These are phyloP conservation scores for Hyaloscypha bicolor DNA, from an alignment of 495 filamentous ascomycete species.

Conservation along the genomic window DNA sequence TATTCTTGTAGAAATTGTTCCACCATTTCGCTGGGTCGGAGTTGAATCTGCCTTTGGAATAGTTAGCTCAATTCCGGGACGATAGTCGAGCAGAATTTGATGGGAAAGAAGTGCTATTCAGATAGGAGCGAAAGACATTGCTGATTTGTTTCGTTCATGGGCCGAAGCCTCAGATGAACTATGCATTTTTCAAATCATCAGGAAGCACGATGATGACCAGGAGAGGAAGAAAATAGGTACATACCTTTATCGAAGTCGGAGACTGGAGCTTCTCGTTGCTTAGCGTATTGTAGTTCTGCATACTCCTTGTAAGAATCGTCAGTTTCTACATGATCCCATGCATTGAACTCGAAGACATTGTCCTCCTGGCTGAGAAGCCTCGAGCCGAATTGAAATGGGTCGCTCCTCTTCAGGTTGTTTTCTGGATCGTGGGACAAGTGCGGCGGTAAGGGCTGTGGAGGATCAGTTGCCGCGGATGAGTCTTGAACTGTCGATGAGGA, in stretches of 20 bases:
- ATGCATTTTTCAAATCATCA: conserved; percentile 64
- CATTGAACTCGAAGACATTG: conserved; percentile 93
- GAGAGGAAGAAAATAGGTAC: conserved; percentile 27
- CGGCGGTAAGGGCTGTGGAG: conserved; percentile 37
- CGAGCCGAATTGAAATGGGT: conserved; percentile 95
- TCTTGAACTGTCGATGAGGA: conserved; percentile 24
- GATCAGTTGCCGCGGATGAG: conserved; percentile 20
- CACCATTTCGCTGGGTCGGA: conserved; percentile 89
- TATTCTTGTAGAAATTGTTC: conserved; percentile 96
- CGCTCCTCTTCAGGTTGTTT: conserved; percentile 74
- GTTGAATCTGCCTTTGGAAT: conserved; percentile 67
- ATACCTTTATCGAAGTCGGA: conserved; percentile 81
- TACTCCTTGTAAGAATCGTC: conserved; percentile 82
- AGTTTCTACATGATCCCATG: conserved; percentile 95
- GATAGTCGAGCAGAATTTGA: not conserved
- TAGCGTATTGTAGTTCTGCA: conserved; percentile 75
- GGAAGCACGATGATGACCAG: conserved; percentile 16
- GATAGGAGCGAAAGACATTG: conserved; percentile 68
- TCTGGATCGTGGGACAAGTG: conserved; percentile 58
- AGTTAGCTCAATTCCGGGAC: conserved; percentile 15
- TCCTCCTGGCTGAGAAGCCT: conserved; percentile 79
- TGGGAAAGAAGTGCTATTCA: conserved; percentile 39
- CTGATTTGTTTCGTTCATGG: conserved; percentile 53
- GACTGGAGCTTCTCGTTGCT: conserved; percentile 81
- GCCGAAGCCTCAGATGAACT: conserved; percentile 59